Percentiles rank a stretch among this genome's conserved stretches.
phyloP scores from a whole-genome alignment of 2,329 filamentous ascomycete genomes.

The Phoma sp. region DNA sequence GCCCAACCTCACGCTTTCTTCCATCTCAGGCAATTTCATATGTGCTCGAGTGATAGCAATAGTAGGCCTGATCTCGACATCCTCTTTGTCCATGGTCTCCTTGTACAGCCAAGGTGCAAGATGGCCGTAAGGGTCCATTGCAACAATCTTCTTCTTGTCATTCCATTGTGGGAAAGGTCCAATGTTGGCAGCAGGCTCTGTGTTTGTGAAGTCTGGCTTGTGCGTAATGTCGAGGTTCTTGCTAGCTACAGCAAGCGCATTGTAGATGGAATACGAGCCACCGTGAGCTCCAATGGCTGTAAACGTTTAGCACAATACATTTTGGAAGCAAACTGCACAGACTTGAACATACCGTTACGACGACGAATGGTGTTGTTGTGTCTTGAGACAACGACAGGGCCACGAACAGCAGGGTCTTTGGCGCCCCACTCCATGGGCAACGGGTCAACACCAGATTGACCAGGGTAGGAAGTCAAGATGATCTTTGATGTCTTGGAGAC shows the following conservation, averaged over 20 bases:
- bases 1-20: conserved; percentile 82
- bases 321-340: neutral
- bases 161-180: conserved; percentile 90
- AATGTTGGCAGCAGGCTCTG: conserved; percentile 87
- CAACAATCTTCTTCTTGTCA: conserved; percentile 91
- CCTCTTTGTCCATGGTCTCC: conserved; percentile 76
- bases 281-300: conserved; percentile 73
- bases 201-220: conserved; percentile 79
- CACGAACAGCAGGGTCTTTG: conserved; percentile 73
- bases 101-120: conserved; percentile 83
- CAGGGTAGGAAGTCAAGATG: conserved; percentile 84
- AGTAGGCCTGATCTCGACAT: conserved; percentile 85
- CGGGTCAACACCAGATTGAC: conserved; percentile 93
- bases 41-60: conserved; percentile 92
- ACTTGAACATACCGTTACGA: conserved; percentile 70
- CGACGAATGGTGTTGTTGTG: conserved; percentile 75
- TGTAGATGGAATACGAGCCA: conserved; percentile 95
- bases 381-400: conserved; percentile 87
- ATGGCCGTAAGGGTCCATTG: conserved; percentile 95
- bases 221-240: conserved; percentile 86
- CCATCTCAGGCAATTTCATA: conserved; percentile 95
- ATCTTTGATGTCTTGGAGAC: conserved; percentile 64
- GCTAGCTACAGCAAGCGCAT: conserved; percentile 89
- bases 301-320: conserved; percentile 19
- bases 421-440: conserved; percentile 87